phyloP scores from a whole-genome alignment of 139 green algal genomes.

The Asterochloris erici region DNA sequence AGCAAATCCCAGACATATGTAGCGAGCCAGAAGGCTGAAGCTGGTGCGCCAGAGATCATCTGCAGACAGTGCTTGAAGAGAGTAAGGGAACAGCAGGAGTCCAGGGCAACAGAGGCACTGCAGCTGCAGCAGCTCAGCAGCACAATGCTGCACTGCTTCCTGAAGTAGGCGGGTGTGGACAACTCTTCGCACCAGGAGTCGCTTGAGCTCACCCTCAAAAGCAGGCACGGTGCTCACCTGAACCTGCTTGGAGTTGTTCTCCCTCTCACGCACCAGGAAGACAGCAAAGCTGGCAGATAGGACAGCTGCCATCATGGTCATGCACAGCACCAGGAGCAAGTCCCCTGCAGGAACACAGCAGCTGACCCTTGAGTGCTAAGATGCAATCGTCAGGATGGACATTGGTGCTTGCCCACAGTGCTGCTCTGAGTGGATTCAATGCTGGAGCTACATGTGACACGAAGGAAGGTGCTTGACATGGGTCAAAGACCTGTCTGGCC shows the following conservation, averaged over 20 bases:
- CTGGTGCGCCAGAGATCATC: constrained; percentile 49
- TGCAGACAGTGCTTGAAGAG: constrained; percentile 27
- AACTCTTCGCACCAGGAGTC: too few relatives aligned
- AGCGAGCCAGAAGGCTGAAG: constrained; percentile 57
- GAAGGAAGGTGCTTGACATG: too few relatives aligned
- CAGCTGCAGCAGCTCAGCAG: too few relatives aligned
- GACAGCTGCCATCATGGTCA: constrained; percentile 55
- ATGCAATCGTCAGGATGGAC: neutral
- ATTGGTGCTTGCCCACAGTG: too few relatives aligned
- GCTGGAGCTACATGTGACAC: too few relatives aligned
- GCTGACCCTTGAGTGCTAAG: neutral
- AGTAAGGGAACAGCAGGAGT: neutral
- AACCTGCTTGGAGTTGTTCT: constrained; percentile 53
- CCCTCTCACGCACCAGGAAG: constrained; percentile 62
- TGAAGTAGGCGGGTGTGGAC: too few relatives aligned
- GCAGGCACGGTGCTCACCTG: constrained; percentile 8
- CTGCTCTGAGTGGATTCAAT: too few relatives aligned
- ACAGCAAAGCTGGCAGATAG: constrained; percentile 62
- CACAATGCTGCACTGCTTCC: too few relatives aligned
- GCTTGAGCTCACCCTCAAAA: too few relatives aligned
- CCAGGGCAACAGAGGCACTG: too few relatives aligned
- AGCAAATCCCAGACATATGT: constrained; percentile 53
- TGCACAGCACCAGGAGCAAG: constrained; percentile 68
- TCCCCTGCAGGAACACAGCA: constrained; percentile 21
- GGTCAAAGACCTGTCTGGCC: too few relatives aligned